A percentile compares a stretch with the other conserved stretches of the same genome.
Conservation (phyloP, 169 alveolate genomes). For the Hammondia hammondi region DNA sequence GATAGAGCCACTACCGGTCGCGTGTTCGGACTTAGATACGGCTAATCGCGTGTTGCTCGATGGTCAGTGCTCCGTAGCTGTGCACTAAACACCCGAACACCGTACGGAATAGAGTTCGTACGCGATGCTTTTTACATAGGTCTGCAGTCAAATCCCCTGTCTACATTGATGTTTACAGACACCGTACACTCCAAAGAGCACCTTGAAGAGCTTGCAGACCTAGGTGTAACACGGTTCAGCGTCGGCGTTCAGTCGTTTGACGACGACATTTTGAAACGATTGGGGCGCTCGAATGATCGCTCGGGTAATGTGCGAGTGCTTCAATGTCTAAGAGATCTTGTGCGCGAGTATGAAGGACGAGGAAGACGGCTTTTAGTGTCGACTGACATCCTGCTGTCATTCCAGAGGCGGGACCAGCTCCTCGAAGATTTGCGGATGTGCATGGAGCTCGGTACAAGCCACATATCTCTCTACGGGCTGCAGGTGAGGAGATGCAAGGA, state of each 20-base stretch:
- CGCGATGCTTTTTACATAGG: not conserved
- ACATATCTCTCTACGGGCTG: not conserved
- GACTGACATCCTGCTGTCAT: not conserved
- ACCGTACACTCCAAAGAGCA: not conserved
- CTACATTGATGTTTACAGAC: not conserved
- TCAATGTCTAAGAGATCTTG: not conserved
- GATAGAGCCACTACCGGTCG: no score
- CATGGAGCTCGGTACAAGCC: not conserved
- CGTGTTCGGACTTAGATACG: no score
- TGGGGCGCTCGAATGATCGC: not conserved
- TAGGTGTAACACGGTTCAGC: not conserved
- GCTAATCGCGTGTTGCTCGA: no score
- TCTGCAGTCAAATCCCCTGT: not conserved
- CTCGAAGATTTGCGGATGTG: not conserved
- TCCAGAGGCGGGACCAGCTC: not conserved
- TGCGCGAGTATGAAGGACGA: not conserved
- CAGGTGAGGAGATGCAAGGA: not conserved
- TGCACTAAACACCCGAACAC: no score
- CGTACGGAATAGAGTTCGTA: not conserved
- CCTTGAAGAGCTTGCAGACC: not conserved
- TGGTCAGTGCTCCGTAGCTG: no score
- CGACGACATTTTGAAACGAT: not conserved
- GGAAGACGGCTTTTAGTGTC: not conserved
- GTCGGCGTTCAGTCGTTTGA: not conserved
- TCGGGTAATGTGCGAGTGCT: not conserved